Conservation (phyloP, 805 yeast species). For the Deakozyma indianensis region DNA sequence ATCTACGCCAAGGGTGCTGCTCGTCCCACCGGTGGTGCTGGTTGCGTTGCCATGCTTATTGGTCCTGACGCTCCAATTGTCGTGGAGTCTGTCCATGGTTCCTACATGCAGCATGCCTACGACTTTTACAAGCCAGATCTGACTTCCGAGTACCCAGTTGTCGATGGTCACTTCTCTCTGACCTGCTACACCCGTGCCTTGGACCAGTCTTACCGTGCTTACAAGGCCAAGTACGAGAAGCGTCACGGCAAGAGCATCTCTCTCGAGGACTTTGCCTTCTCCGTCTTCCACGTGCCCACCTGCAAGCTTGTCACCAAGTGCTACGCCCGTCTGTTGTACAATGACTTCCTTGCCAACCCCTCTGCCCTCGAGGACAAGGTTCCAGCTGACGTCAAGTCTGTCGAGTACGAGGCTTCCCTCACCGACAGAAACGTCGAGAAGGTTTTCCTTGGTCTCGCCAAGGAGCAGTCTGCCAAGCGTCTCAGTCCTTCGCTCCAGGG, state of each 20-base stretch:
- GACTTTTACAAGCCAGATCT: constrained; percentile 98
- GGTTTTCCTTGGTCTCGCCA: constrained; percentile 63
- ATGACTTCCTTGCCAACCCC: constrained; percentile 70
- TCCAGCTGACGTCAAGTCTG: constrained; percentile 39
- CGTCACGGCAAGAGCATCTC: constrained; percentile 34
- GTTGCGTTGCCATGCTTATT: constrained; percentile 83
- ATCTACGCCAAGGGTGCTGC: constrained; percentile 95
- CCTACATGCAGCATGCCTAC: constrained; percentile 92
- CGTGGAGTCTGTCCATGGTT: constrained; percentile 77
- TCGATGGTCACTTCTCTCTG: constrained; percentile 92
- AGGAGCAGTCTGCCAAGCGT: constrained; percentile 49
- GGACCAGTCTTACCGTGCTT: constrained; percentile 71
- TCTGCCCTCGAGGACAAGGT: constrained; percentile 35
- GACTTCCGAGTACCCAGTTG: constrained; percentile 90
- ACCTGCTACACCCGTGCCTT: constrained; percentile 88
- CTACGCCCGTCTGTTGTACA: constrained; percentile 79
- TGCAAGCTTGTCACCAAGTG: constrained; percentile 91
- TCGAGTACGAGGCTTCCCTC: constrained; percentile 65
- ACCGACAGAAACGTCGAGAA: constrained; percentile 74
- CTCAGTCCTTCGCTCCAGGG: constrained; percentile 70
- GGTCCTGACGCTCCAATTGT: constrained; percentile 98
- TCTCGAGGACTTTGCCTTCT: constrained; percentile 68
- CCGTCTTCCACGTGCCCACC: constrained; percentile 96
- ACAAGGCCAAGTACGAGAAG: constrained; percentile 59
- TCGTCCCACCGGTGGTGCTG: constrained; percentile 99